phyloP scores from a whole-genome alignment of 2,329 filamentous ascomycete species.

The Macrophomina pseudophaseolina region DNA sequence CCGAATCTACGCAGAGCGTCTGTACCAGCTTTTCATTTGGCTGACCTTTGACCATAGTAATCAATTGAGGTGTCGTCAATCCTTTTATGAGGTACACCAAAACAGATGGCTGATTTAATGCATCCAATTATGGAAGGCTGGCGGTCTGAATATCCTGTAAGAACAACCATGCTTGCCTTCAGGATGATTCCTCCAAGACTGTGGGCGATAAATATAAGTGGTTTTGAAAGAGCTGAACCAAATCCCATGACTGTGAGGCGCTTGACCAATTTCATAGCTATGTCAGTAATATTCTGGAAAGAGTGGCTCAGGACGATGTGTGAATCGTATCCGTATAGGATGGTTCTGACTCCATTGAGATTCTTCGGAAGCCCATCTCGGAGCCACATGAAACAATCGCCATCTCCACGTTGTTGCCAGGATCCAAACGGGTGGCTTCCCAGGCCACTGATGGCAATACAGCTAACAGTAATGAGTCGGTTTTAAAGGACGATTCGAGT shows the following conservation, averaged over 20 bases:
- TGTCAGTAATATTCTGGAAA: neutral
- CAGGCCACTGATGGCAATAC: conserved; percentile 2
- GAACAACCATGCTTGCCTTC: neutral
- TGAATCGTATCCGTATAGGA: neutral
- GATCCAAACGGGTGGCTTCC: neutral
- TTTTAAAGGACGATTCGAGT: neutral
- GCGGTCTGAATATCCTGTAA: neutral
- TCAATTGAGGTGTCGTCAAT: neutral
- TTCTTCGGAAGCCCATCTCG: neutral
- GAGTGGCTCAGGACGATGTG: neutral
- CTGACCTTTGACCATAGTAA: neutral
- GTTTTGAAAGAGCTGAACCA: neutral
- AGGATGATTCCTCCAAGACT: neutral
- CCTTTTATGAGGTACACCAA: neutral
- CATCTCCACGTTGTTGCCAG: neutral
- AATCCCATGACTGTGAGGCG: neutral
- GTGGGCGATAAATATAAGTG: neutral
- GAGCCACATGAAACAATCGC: neutral
- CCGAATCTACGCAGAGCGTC: neutral
- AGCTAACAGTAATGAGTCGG: neutral
- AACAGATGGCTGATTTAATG: neutral
- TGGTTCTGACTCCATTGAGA: neutral
- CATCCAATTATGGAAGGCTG: neutral
- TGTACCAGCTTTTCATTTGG: neutral
- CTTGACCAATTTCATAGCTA: neutral